Base-by-base conservation (phyloP, 139 green algal genomes). In the Nannochloris sp. region DNA sequence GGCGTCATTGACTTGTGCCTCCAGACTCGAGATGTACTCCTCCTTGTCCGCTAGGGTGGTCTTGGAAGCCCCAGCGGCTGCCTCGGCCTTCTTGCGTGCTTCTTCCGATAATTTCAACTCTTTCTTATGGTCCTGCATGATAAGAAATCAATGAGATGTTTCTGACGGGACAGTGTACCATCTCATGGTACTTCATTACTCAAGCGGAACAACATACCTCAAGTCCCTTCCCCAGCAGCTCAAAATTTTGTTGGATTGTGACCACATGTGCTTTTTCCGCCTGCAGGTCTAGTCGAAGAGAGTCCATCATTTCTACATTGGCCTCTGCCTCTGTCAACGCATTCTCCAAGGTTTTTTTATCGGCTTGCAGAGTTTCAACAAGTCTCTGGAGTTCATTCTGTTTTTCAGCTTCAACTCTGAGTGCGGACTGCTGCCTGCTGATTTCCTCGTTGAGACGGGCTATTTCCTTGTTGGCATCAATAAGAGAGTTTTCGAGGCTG, bases 71-170 rank as follows among this genome's bases (percentile, higher is more conserved):
- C 29, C 50, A 18, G 24, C 58, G 54, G 82, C 64, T 40, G 79
- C 53, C 14, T 69, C 72, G 0, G 71, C 75, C 61, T 74, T 70
- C 53, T 61, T 70, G 63, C 72, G 74, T 56, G 78, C 49, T 18
- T 63, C 76, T 56, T 75, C 63, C n/a, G 29, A 59, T 3, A 36
- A 48, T 51, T 81, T 63, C 40, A 63, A 60, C 19, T 68, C 57
- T 14, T 68, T 72, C 51, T 61, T 51, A 37, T 55, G 49, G 37
- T 83, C 72, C 44, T 83, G 68, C 56, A 78, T 76, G 66, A 36
- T 7, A 29, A 29, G 4, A 5, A 29, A 29, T 29, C 27, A 29
- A 29, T 4, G 27, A 78, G 67, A 56, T 19, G 58, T 64, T 11
- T 50, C 7, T 16, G 8, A 37, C 18, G 7, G 8, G 34, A 40